These are phyloP conservation scores for Hypoxylon rickii DNA, from an alignment of 495 filamentous ascomycete genomes.

Conservation along the genomic window DNA sequence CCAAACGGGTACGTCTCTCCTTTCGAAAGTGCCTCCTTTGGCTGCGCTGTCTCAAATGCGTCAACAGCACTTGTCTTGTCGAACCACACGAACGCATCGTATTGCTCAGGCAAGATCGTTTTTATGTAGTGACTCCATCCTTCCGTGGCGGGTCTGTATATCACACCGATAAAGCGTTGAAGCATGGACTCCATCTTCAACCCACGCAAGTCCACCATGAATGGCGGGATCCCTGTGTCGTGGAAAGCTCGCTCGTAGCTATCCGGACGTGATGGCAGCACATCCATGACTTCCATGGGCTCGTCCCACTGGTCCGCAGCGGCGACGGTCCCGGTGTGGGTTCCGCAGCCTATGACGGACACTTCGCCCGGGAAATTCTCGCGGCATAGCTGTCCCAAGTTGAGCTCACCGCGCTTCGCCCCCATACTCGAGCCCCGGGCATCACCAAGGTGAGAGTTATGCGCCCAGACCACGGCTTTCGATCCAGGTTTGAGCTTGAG, in stretches of 20 bases:
- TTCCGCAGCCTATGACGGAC: constrained; percentile 58
- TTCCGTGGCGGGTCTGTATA: constrained; percentile 59
- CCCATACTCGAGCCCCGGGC: constrained; percentile 58
- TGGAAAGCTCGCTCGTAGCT: constrained; percentile 46
- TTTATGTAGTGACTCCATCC: constrained; percentile 56
- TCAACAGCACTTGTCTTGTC: constrained; percentile 54
- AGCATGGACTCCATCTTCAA: constrained; percentile 45
- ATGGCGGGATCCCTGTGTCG: constrained; percentile 33
- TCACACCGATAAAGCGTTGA: constrained; percentile 60
- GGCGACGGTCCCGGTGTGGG: constrained; percentile 58
- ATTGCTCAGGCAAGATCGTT: constrained; percentile 54
- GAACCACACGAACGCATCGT: constrained; percentile 61
- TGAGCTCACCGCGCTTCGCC: constrained; percentile 51
- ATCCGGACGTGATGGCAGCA: constrained; percentile 33
- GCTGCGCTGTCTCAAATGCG: constrained; percentile 54
- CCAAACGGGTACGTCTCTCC: constrained; percentile 62
- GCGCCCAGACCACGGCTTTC: constrained; percentile 61
- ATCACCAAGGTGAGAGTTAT: constrained; percentile 60
- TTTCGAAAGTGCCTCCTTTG: constrained; percentile 47
- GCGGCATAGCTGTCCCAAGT: constrained; percentile 58
- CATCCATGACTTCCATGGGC: constrained; percentile 25
- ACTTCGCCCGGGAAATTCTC: constrained; percentile 50
- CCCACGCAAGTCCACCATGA: constrained; percentile 41
- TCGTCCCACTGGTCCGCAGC: constrained; percentile 57
- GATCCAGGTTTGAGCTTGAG: constrained; percentile 42